A percentile compares a stretch with the other conserved stretches of the same genome.
Conservation (phyloP, 257 asterid species). For the Solanum chilense region DNA sequence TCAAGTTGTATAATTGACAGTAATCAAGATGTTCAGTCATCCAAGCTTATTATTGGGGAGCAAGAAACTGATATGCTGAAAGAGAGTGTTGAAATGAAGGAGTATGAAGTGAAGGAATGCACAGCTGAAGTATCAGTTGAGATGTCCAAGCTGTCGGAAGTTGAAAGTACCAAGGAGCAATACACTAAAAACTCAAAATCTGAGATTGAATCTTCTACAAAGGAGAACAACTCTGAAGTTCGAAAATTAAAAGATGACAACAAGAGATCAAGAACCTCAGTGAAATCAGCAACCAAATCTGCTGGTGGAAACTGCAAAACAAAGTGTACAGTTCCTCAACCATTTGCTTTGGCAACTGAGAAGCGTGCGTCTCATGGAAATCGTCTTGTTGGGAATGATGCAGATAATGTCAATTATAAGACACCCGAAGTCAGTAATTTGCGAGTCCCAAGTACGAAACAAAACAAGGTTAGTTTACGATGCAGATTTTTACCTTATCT, state of each 20-base stretch:
- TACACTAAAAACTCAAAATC: conserved; percentile 3
- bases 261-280: conserved; percentile 23
- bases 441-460: conserved; percentile 17
- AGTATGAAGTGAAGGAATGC: conserved; percentile 60
- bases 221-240: conserved; percentile 17
- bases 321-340: conserved; percentile 73
- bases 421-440: conserved; percentile 14
- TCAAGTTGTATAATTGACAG: conserved; percentile 2
- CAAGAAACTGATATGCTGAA: conserved; percentile 21
- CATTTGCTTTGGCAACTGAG: conserved; percentile 82
- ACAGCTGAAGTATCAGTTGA: conserved; percentile 31
- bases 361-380: conserved; percentile 58
- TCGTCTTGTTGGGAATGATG: conserved; percentile 38
- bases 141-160: conserved; percentile 9
- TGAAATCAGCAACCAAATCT: conserved; percentile 28
- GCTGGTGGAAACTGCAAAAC: conserved; percentile 45
- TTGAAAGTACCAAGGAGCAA: conserved; percentile 18
- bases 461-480: conserved; percentile 27
- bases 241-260: conserved; percentile 14
- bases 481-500: background rate
- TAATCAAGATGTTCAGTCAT: conserved; percentile 16
- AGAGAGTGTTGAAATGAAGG: conserved; percentile 32
- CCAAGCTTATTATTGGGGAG: conserved; percentile 23
- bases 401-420: conserved; percentile 15
- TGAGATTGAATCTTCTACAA: conserved; percentile 6